Percentiles rank a stretch among this genome's conserved stretches.
Conservation (phyloP, 1,284 basidiomycete genomes). For the Boletus sp. region DNA sequence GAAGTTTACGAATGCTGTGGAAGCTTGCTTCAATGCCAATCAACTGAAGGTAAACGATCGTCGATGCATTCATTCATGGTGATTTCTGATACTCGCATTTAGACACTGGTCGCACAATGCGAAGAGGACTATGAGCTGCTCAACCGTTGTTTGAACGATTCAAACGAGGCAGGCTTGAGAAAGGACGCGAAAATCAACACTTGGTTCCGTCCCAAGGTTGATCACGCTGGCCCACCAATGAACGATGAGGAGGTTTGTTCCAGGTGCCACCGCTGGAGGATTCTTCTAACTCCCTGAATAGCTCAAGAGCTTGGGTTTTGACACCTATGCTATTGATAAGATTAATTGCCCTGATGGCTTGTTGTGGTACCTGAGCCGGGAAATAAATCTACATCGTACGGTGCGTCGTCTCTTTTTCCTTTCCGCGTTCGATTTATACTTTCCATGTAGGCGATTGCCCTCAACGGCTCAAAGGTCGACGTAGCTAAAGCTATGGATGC, state of each 20-base stretch:
- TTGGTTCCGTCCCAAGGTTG: slow-evolving; percentile 54
- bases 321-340: slow-evolving; percentile 81
- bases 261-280: neutral
- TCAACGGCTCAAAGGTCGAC: slow-evolving; percentile 47
- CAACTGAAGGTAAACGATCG: slow-evolving; percentile 58
- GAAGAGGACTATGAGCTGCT: slow-evolving; percentile 78
- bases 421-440: neutral
- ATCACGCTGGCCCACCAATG: slow-evolving; percentile 49
- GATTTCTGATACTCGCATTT: neutral
- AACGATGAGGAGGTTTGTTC: slow-evolving; percentile 49
- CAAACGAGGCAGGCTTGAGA: slow-evolving; percentile 48
- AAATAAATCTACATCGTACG: slow-evolving; percentile 63
- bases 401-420: slow-evolving; percentile 41
- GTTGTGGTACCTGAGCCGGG: slow-evolving; percentile 57
- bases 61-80: neutral
- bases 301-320: slow-evolving; percentile 67
- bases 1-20: slow-evolving; percentile 66
- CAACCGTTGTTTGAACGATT: slow-evolving; percentile 65
- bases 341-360: slow-evolving; percentile 65
- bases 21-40: slow-evolving; percentile 60
- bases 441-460: slow-evolving; percentile 57
- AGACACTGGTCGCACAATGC: slow-evolving; percentile 87
- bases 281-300: slow-evolving; percentile 31
- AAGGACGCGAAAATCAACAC: slow-evolving; percentile 52
- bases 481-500: slow-evolving; percentile 54